Conservation (phyloP, 129 eudicot species). For the Escallonia herrerae region DNA sequence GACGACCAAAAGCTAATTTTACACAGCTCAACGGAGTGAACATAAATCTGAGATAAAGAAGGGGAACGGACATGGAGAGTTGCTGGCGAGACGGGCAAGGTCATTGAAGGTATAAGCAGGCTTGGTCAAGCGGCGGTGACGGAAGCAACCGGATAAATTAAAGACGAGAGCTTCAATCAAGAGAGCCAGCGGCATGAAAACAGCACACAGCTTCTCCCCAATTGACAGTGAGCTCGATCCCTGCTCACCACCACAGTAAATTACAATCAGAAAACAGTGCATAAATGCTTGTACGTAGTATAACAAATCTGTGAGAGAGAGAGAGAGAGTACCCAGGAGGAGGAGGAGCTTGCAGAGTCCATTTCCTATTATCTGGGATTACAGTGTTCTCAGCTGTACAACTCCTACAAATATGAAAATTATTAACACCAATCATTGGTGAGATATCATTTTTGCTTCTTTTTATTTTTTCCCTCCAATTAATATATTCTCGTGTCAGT, state of each 20-base stretch:
- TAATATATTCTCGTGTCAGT: too few species aligned
- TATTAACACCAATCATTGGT: too few species aligned
- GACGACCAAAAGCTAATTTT: neutral
- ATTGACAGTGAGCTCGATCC: constrained; percentile 43
- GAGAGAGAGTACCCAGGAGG: too few species aligned
- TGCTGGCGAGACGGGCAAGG: constrained; percentile 29
- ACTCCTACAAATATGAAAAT: too few species aligned
- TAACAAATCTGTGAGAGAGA: too few species aligned
- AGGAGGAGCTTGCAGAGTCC: too few species aligned
- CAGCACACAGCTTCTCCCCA: constrained; percentile 50
- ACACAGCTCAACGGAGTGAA: too few species aligned
- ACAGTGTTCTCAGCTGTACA: too few species aligned
- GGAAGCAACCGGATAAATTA: constrained; percentile 49
- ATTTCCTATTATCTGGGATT: too few species aligned
- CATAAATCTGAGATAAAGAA: neutral
- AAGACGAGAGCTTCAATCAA: constrained; percentile 34
- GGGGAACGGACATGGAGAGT: constrained; percentile 35
- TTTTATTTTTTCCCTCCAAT: too few species aligned
- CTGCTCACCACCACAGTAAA: constrained; percentile 12
- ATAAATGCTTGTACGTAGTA: neutral
- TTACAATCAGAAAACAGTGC: too few species aligned
- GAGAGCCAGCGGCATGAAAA: constrained; percentile 44
- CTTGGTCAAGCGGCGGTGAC: constrained; percentile 7
- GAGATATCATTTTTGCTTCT: too few species aligned
- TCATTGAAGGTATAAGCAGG: constrained; percentile 20